A percentile compares a stretch with the other conserved stretches of the same genome.
phyloP scores from a whole-genome alignment of 495 filamentous ascomycete genomes.

The Penicillium odoratum region DNA sequence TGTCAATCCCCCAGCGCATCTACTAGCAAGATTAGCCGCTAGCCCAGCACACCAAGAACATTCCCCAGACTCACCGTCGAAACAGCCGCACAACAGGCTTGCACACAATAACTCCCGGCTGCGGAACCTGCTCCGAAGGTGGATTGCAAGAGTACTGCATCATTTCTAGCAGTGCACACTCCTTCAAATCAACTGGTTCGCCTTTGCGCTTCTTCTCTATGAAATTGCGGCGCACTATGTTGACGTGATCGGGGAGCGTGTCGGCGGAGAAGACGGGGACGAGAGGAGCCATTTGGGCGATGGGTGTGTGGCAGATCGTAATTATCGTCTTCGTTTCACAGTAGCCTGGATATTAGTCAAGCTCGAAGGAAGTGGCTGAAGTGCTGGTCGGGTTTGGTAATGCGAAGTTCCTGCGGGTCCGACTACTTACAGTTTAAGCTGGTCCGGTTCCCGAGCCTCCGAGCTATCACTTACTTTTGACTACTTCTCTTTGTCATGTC shows the following conservation, averaged over 20 bases:
- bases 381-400: background rate
- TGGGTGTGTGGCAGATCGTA: background rate
- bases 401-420: constrained; percentile 1
- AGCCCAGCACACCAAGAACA: background rate
- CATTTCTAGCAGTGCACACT: constrained; percentile 74
- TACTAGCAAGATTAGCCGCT: constrained; percentile 36
- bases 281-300: constrained; percentile 43
- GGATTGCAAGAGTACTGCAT: constrained; percentile 78
- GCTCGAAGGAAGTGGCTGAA: background rate
- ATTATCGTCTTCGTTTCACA: background rate
- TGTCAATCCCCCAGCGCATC: constrained; percentile 72
- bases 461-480: background rate
- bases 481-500: background rate
- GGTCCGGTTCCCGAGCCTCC: constrained; percentile 1
- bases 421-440: background rate
- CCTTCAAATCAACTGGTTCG: constrained; percentile 54
- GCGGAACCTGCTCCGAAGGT: constrained; percentile 53
- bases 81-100: constrained; percentile 76
- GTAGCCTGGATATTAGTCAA: background rate
- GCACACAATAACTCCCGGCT: constrained; percentile 63
- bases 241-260: constrained; percentile 43
- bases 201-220: constrained; percentile 47
- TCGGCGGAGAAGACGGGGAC: constrained; percentile 41
- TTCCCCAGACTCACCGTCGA: constrained; percentile 62
- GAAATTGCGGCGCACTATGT: constrained; percentile 42